Base-by-base conservation (phyloP, 2,329 filamentous ascomycete species). In the Ceratocystis ficicola region DNA sequence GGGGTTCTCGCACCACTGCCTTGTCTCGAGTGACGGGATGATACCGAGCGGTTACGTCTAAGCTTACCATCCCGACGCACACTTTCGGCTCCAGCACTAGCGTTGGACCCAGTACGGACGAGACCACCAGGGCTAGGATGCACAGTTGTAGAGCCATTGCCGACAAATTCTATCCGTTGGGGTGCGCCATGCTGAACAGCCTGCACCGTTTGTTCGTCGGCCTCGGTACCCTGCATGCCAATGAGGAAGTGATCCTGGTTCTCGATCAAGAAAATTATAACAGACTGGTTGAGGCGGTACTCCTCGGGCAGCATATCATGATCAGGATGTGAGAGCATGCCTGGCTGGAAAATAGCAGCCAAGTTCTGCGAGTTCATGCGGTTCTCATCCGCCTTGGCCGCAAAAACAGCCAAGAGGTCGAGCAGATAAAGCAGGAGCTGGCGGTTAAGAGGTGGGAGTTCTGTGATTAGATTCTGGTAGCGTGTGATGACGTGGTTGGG, bases 241-340 rank as follows among this genome's bases (percentile, higher is more conserved):
- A 99, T 95, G 70, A 99, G 79, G 79, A 99, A 99, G 75, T 96
- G 90, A 72, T 99, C 94, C 74, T 99, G 94, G 72, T 99, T 96
- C 73, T 97, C 92, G 70, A 99, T 99, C 70, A 99, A 78, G 75
- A 99, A 99, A 63, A 99, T 96, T 69, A 99, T 82, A 22, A 99
- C 93, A 72, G 94, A 93, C 79, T 99, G 94, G 73, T 95, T 97
- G 5, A 99, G 79, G 41, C 90, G 86, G 74, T 99, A 99, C 73
- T 97, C 93, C 66, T 89, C 84, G 0, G 94, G 94, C 0, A 90
- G 87, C 93, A 99, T 97, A 72, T 95, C 92, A 74, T 99, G 94
- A 68, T 84, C 80, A 0, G 94, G 94, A 74, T 99, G 94, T 1
- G 92, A 96, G 15, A 99, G 82, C 77, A 99, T 89, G 65, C 94